Evolutionary conservation across 2,329 filamentous ascomycete genomes (phyloP).

Genomic region (Penicillium sp.): DNA sequence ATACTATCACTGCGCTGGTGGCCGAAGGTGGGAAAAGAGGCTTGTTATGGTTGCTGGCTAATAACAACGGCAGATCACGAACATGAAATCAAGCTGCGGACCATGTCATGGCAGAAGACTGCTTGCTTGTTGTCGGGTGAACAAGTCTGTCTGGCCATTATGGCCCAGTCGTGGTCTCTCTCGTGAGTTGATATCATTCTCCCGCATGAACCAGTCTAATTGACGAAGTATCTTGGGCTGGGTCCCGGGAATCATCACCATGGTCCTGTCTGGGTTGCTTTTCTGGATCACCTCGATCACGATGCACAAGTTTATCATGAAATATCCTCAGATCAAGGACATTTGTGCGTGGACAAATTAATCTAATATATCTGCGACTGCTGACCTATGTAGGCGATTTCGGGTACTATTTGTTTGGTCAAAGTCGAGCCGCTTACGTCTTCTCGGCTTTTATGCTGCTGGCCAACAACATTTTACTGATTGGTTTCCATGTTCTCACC

Average conservation of each 20-base stretch:
- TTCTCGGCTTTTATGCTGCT: slow-evolving; percentile 41
- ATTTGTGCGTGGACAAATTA: slow-evolving; percentile 37
- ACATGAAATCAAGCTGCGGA: slow-evolving; percentile 48
- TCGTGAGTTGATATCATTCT: slow-evolving; percentile 30
- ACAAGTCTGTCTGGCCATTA: slow-evolving; percentile 49
- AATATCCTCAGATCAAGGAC: slow-evolving; percentile 46
- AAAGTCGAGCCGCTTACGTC: slow-evolving; percentile 41
- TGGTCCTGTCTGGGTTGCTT: slow-evolving; percentile 41
- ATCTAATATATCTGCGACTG: too few species aligned
- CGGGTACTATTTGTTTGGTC: slow-evolving; percentile 45
- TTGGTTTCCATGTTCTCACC: slow-evolving; percentile 48
- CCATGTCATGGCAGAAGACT: slow-evolving; percentile 50
- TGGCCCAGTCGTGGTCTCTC: slow-evolving; percentile 49
- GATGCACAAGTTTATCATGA: slow-evolving; percentile 51
- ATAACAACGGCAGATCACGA: slow-evolving; percentile 12
- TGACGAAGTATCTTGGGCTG: slow-evolving; percentile 17
- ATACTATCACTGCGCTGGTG: slow-evolving; percentile 19
- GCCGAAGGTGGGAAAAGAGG: slow-evolving; percentile 13
- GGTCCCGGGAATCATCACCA: slow-evolving; percentile 28
- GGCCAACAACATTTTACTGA: slow-evolving; percentile 49
- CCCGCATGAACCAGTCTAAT: neutral
- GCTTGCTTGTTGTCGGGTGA: slow-evolving; percentile 47
- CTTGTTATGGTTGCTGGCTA: neutral
- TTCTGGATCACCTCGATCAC: slow-evolving; percentile 50
- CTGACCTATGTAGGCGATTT: slow-evolving; percentile 46